Conservation (phyloP, 768 basidiomycete species). For the Tylopilus sp. region DNA sequence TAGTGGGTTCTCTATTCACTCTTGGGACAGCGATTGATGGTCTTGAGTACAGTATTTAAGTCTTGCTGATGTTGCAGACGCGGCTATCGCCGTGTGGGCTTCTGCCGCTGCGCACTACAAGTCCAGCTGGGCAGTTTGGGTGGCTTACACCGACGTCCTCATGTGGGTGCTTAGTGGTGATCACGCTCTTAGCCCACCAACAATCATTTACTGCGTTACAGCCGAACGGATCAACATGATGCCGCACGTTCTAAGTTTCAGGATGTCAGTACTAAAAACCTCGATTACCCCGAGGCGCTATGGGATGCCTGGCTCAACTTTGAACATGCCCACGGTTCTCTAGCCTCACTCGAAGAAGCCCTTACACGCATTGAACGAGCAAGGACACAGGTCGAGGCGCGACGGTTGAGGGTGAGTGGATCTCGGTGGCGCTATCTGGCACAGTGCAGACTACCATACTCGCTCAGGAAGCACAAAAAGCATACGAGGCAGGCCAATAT, state of each 20-base stretch:
- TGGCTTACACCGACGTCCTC: slow-evolving; percentile 66
- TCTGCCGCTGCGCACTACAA: slow-evolving; percentile 63
- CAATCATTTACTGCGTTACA: slow-evolving; percentile 18
- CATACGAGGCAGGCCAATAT: slow-evolving; percentile 48
- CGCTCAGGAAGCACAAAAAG: slow-evolving; percentile 61
- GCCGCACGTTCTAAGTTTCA: slow-evolving; percentile 65
- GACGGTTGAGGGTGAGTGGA: slow-evolving; percentile 56
- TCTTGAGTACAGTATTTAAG: slow-evolving; percentile 40
- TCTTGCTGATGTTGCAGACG: slow-evolving; percentile 47
- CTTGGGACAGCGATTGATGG: not conserved
- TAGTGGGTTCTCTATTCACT: slow-evolving; percentile 48
- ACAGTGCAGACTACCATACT: not conserved
- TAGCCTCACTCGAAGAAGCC: slow-evolving; percentile 60
- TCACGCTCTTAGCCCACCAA: not conserved
- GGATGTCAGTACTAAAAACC: slow-evolving; percentile 61
- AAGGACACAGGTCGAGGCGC: slow-evolving; percentile 55
- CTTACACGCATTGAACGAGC: slow-evolving; percentile 65
- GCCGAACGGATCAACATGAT: slow-evolving; percentile 51
- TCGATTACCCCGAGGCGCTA: slow-evolving; percentile 95
- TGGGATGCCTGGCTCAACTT: slow-evolving; percentile 92
- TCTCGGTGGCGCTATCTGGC: not conserved
- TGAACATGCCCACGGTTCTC: slow-evolving; percentile 77
- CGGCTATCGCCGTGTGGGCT: slow-evolving; percentile 61
- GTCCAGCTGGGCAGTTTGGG: slow-evolving; percentile 73
- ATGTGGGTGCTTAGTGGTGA: slow-evolving; percentile 45